Conservation (phyloP, 805 yeast genomes). For the Jamesozyma lodderae region DNA sequence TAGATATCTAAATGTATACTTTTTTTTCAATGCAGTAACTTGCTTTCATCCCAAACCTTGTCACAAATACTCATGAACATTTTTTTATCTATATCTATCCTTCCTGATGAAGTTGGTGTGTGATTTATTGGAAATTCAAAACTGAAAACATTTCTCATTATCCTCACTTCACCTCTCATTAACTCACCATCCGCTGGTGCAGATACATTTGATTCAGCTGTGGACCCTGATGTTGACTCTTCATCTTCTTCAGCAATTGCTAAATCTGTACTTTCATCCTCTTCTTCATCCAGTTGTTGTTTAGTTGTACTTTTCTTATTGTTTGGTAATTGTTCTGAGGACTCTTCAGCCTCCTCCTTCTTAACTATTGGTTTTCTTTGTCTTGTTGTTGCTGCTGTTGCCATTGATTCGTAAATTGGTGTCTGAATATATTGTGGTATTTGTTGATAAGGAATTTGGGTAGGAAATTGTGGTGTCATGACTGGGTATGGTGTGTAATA, state of each 20-base stretch:
- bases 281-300: constrained; percentile 9
- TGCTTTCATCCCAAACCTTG: constrained; percentile 26
- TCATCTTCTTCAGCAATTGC: constrained; percentile 14
- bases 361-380: no score
- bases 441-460: neutral
- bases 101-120: neutral
- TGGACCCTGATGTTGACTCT: no score
- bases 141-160: constrained; percentile 18
- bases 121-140: constrained; percentile 16
- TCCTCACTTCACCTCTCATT: constrained; percentile 21
- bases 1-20: neutral
- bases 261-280: constrained; percentile 14
- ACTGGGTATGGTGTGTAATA: neutral
- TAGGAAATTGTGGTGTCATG: neutral
- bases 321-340: no score
- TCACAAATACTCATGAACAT: constrained; percentile 26
- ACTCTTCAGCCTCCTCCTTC: no score
- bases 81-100: constrained; percentile 18
- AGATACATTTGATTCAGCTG: no score
- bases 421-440: neutral
- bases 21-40: neutral
- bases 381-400: neutral
- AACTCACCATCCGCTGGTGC: neutral
- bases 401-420: neutral
- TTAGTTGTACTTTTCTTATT: no score